These are phyloP conservation scores for Diaporthe vexans DNA, from an alignment of 2,329 filamentous ascomycete genomes.

Conservation along the genomic window DNA sequence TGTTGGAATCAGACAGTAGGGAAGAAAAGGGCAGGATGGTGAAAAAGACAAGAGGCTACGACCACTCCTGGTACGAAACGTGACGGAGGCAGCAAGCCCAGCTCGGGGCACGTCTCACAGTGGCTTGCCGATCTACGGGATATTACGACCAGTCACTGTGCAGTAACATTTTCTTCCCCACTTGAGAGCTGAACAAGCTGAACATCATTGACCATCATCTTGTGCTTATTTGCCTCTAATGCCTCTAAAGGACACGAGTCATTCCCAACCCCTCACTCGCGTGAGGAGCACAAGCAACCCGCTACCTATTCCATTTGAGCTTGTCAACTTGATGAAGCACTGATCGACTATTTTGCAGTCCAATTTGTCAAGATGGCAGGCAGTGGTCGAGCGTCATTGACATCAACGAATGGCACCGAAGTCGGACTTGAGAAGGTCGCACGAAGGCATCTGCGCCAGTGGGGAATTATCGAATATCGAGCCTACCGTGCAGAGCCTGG, in stretches of 20 bases:
- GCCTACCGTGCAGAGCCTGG: conserved; percentile 4
- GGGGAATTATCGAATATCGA: neutral
- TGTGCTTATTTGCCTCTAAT: neutral
- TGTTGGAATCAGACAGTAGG: too few species aligned
- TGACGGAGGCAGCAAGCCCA: too few species aligned
- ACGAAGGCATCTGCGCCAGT: neutral
- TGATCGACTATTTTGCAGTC: neutral
- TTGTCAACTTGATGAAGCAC: neutral
- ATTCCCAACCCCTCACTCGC: neutral
- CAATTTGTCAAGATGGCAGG: neutral
- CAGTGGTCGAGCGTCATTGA: neutral
- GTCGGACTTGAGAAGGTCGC: neutral
- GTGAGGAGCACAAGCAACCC: too few species aligned
- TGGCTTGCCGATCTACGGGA: neutral
- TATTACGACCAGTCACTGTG: neutral
- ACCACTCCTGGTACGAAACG: too few species aligned
- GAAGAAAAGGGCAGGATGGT: too few species aligned
- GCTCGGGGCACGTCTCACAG: too few species aligned
- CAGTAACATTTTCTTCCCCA: neutral
- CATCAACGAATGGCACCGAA: neutral
- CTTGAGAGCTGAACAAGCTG: neutral
- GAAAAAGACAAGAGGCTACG: too few species aligned
- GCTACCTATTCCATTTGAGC: neutral
- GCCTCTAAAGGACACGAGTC: neutral
- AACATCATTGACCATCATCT: neutral